Evolutionary conservation across 306 rosid species (phyloP), one percentile per base, ranked within the genome.

Genomic region (Psophocarpus tetragonolobus): DNA sequence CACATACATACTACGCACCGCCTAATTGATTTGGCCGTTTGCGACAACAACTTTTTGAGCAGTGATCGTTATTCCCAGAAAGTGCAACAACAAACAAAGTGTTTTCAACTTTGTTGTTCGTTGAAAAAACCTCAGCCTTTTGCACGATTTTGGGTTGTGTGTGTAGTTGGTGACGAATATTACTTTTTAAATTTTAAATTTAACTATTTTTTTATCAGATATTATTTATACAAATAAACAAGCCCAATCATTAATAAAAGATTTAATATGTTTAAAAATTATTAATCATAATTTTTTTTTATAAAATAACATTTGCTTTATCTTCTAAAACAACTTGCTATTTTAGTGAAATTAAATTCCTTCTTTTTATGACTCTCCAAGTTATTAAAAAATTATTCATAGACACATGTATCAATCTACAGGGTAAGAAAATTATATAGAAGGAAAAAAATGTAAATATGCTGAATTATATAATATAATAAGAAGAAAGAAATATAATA

Each of bases 61-160:
- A 50, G 42, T 71, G 64, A 80, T 84, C 51, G 76, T 72, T 84
- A 63, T 69, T 63, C 81, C 84, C 78, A 44, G 79, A 82, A 87
- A 84, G 85, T 81, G 82, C 75, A 79, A 50, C 30, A 60, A 74
- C 44, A 80, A 58, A 36, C 65, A 39, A 62, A 58, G 58, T 44
- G 75, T 66, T 77, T 65, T 13, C 24, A 27, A 77, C 76, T 56
- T 73, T 61, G 6, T 73, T 24, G 50, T 14, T 50, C 18, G 63
- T 86, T 82, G 87, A 74, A 76, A 81, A 64, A 11, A 12, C 78
- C 86, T 75, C 74, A 36, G 48, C 41, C 32, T 61, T 17, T 9
- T 35, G 47, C 82, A 74, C 61, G 61, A 58, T 78, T 74, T 77
- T 15, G 26, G 24, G 67, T 24, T 33, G 54, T 64, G 44, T 76